Percentiles rank a stretch among this genome's conserved stretches.
Conservation (phyloP, 192 early-diverging fungal genomes). For the Backusella psychrophila region DNA sequence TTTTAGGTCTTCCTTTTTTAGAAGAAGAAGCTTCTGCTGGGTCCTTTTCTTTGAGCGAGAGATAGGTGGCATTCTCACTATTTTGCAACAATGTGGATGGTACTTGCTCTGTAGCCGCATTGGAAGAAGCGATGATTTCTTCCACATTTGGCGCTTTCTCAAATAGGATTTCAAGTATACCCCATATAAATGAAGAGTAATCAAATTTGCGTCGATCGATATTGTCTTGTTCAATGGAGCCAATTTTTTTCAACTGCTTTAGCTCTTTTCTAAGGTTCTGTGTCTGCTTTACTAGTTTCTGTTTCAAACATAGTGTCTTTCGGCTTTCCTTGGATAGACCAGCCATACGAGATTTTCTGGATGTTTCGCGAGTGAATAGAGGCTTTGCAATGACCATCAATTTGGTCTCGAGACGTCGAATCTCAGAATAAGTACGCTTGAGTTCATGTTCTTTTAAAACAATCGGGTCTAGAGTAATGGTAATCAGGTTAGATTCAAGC, state of each 20-base stretch:
- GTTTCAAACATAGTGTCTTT: background rate
- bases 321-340: background rate
- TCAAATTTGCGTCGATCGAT: background rate
- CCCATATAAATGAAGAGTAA: background rate
- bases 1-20: background rate
- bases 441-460: background rate
- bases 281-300: background rate
- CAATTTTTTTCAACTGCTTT: background rate
- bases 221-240: background rate
- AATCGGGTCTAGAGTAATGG: background rate
- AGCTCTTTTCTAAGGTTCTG: background rate
- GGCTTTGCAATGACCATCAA: background rate
- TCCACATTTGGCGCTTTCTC: background rate
- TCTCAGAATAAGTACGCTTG: background rate
- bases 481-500: background rate
- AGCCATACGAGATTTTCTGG: background rate
- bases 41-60: background rate
- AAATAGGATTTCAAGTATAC: background rate
- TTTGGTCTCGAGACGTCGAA: background rate
- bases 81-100: background rate
- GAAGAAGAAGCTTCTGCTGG: background rate
- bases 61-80: background rate
- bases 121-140: background rate
- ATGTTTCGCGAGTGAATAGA: background rate
- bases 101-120: background rate